A percentile compares a stretch with the other conserved stretches of the same genome.
Evolutionary conservation across 306 rosid species (phyloP).

Genomic region (Abrus pulchellus): DNA sequence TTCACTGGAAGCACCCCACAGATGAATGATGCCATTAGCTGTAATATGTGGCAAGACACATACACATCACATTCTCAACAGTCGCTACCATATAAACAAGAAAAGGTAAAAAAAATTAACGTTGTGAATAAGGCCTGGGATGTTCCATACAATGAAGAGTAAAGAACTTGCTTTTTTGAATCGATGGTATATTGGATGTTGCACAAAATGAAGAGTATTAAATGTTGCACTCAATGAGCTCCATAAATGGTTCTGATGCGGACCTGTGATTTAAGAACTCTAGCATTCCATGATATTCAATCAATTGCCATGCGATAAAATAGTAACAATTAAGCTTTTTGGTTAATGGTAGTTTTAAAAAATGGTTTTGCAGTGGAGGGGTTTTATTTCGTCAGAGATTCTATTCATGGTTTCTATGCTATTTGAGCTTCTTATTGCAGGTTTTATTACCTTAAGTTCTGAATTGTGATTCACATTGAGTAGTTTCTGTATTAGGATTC

Average conservation of each 20-base stretch:
- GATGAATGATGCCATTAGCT: neutral
- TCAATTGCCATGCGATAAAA: neutral
- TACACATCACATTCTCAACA: conserved; percentile 17
- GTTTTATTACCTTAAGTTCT: neutral
- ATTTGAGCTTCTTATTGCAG: neutral
- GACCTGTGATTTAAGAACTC: neutral
- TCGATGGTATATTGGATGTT: neutral
- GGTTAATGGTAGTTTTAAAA: conserved; percentile 3
- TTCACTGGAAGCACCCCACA: neutral
- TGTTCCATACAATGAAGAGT: neutral
- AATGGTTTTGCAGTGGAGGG: neutral
- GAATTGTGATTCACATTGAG: conserved; percentile 13
- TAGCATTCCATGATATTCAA: conserved; percentile 8
- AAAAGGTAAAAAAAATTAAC: neutral
- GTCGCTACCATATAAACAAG: conserved; percentile 7
- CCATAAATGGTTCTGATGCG: conserved; percentile 5
- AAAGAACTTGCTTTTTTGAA: neutral
- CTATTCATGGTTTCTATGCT: conserved; percentile 15
- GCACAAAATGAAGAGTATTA: neutral
- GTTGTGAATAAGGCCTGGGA: neutral
- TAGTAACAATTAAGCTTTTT: neutral
- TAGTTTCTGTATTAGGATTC: neutral
- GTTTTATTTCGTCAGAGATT: conserved; percentile 1
- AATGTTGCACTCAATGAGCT: neutral
- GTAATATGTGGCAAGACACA: conserved; percentile 2